phyloP scores from a whole-genome alignment of 768 basidiomycete genomes.

The Pulveroboletus sp. region DNA sequence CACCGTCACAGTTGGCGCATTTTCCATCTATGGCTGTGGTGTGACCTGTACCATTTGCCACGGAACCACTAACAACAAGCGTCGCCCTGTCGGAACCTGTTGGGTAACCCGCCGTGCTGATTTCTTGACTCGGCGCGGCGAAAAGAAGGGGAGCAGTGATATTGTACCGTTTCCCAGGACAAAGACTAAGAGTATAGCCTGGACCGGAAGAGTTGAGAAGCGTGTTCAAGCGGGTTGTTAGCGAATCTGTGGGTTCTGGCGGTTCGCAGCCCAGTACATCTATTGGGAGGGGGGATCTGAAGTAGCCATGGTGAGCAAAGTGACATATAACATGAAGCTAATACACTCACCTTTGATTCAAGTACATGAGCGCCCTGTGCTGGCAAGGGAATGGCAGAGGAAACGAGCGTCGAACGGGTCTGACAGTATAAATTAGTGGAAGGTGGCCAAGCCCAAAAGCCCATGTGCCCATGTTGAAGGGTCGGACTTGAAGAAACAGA shows the following conservation, averaged over 20 bases:
- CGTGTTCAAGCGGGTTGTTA: constrained; percentile 61
- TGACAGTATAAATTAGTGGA: too few species aligned
- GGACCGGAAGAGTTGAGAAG: constrained; percentile 62
- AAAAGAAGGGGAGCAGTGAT: constrained; percentile 67
- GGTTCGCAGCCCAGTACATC: constrained; percentile 24
- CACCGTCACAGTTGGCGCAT: too few species aligned
- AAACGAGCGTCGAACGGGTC: too few species aligned
- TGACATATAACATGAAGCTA: too few species aligned
- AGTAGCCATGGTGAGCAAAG: too few species aligned
- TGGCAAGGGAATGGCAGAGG: too few species aligned
- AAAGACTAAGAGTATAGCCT: constrained; percentile 64
- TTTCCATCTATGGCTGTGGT: too few species aligned
- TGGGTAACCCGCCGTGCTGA: constrained; percentile 76
- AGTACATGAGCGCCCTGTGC: too few species aligned
- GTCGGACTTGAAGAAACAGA: too few species aligned
- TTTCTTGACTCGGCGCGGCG: constrained; percentile 68
- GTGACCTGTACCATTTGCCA: constrained; percentile 59
- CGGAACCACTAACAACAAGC: constrained; percentile 64
- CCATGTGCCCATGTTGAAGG: too few species aligned
- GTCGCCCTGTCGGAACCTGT: constrained; percentile 61
- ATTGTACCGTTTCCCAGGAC: constrained; percentile 57
- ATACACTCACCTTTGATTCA: too few species aligned
- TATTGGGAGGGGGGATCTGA: constrained; percentile 2
- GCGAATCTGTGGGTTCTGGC: constrained; percentile 57
- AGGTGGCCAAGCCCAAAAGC: too few species aligned